A percentile compares a stretch with the other conserved stretches of the same genome.
Evolutionary conservation across 805 yeast genomes (phyloP).

Genomic region (Ogataea saltuana): DNA sequence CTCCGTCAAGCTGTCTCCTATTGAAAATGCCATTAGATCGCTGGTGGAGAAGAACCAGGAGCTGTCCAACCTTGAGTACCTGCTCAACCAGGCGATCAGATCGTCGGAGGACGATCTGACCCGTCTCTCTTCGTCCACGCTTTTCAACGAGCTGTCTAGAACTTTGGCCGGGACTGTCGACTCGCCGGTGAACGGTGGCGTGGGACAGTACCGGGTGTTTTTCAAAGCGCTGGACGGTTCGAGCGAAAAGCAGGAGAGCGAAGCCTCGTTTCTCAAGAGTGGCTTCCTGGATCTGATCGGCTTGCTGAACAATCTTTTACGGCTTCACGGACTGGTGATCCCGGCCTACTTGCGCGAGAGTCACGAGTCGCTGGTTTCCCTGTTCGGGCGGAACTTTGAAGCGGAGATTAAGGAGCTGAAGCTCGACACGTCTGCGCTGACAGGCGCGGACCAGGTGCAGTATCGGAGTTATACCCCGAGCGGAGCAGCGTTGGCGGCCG

Average conservation of each 20-base stretch:
- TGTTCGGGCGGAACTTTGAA: constrained; percentile 67
- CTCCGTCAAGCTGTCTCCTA: constrained; percentile 68
- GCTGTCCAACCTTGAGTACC: constrained; percentile 63
- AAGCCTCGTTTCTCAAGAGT: constrained; percentile 36
- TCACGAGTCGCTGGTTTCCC: constrained; percentile 64
- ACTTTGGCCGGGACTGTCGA: constrained; percentile 83
- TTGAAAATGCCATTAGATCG: constrained; percentile 76
- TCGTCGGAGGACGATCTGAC: constrained; percentile 36
- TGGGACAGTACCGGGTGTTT: constrained; percentile 76
- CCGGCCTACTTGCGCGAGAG: constrained; percentile 56
- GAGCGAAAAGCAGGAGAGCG: constrained; percentile 24
- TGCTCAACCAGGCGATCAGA: constrained; percentile 51
- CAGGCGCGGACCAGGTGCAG: constrained; percentile 18
- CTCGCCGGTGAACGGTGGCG: constrained; percentile 92
- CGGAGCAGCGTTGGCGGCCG: not conserved
- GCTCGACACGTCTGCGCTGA: constrained; percentile 29
- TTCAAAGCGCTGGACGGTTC: no score
- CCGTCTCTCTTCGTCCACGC: constrained; percentile 34
- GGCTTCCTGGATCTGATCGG: constrained; percentile 69
- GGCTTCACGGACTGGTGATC: constrained; percentile 66
- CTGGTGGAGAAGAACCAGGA: constrained; percentile 70
- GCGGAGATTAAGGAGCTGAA: constrained; percentile 56
- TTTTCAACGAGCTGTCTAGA: constrained; percentile 67
- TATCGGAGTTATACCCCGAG: not conserved
- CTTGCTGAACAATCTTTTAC: constrained; percentile 64